Base-by-base conservation (phyloP, 1,139 yeast genomes). In the Scheffersomyces quercinus region DNA sequence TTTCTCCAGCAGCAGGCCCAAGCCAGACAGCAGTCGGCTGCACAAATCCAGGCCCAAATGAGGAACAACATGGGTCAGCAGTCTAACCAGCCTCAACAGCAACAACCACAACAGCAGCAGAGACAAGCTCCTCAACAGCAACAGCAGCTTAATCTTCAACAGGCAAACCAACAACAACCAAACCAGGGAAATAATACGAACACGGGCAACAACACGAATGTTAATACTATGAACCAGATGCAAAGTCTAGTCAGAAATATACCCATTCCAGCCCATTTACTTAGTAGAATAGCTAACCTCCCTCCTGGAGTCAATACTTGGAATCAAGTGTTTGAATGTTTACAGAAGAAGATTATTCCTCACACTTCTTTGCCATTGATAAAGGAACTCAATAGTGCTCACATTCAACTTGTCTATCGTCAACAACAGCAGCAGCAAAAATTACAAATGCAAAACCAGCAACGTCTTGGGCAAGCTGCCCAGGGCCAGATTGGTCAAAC, bases 291-390 rank as follows among this genome's bases (percentile, higher is more conserved):
- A 41, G 96, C 97, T 10, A 83, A 82, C 38, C 70, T 90, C 30
- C 97, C 97, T 0, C 83, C 85, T n/a, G 86, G 83, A 42, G 84
- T 84, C 33, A 83, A 79, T 50, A 88, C 96, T 4, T 89, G 96
- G 96, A 79, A 81, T 35, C 91, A 85, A 60, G 81, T 90, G 26
- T 83, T 86, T 59, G 88, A 85, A 42, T 76, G 86, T 52, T 74
- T 86, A 41, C 79, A 77, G 47, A 78, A 80, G 50, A 82, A 79
- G 44, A 70, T 79, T 41, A 67, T 86, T 28, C 80, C 86, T 1
- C 74, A 75, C 4, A 73, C 79, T 15, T 75, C 77, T 16, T 65
- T 83, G 65, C 77, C 78, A 5, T 62, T 76, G 30, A 78, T 85
- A 44, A 81, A 79, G 55, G 84, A 81, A 44, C 81, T 83, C 7